A percentile compares a stretch with the other conserved stretches of the same genome.
phyloP scores from a whole-genome alignment of 2,329 filamentous ascomycete genomes.

The Zelopaecilomyces penicillatus region DNA sequence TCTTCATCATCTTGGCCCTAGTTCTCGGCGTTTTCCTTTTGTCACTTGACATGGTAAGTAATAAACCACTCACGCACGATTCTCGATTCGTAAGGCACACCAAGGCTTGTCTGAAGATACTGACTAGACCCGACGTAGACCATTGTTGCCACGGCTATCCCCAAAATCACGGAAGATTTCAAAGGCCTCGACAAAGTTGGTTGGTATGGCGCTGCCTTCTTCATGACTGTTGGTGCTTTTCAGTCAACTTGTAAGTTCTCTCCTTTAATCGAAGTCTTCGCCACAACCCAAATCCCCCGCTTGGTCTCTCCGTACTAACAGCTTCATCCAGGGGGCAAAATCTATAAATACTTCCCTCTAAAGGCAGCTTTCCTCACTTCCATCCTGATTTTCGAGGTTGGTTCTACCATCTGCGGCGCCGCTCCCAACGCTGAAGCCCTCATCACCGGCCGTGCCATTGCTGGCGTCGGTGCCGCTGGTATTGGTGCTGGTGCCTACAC shows the following conservation, averaged over 20 bases:
- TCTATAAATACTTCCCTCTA: slow-evolving; percentile 44
- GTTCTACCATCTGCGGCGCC: slow-evolving; percentile 42
- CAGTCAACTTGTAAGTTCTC: slow-evolving; percentile 31
- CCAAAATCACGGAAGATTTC: slow-evolving; percentile 46
- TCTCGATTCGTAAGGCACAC: too few relatives aligned
- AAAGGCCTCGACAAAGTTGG: slow-evolving; percentile 43
- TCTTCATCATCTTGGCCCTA: slow-evolving; percentile 38
- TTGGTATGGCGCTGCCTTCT: slow-evolving; percentile 52
- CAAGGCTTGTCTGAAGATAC: too few relatives aligned
- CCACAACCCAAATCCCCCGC: slow-evolving; percentile 9
- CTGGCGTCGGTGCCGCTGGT: slow-evolving; percentile 36
- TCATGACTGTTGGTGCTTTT: slow-evolving; percentile 38
- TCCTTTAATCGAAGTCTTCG: neutral
- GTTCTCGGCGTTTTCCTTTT: slow-evolving; percentile 41
- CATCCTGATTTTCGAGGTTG: slow-evolving; percentile 46
- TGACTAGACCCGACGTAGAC: slow-evolving; percentile 25
- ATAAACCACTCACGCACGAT: neutral
- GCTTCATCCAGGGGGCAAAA: slow-evolving; percentile 33
- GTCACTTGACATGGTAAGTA: slow-evolving; percentile 37
- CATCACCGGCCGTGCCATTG: slow-evolving; percentile 42
- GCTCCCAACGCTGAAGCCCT: slow-evolving; percentile 37
- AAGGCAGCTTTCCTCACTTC: slow-evolving; percentile 39
- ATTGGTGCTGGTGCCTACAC: slow-evolving; percentile 40
- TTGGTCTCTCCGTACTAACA: slow-evolving; percentile 16
- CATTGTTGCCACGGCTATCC: slow-evolving; percentile 49